Evolutionary conservation across 139 green algal species (phyloP).

Genomic region (Pedinophyceae sp.): DNA sequence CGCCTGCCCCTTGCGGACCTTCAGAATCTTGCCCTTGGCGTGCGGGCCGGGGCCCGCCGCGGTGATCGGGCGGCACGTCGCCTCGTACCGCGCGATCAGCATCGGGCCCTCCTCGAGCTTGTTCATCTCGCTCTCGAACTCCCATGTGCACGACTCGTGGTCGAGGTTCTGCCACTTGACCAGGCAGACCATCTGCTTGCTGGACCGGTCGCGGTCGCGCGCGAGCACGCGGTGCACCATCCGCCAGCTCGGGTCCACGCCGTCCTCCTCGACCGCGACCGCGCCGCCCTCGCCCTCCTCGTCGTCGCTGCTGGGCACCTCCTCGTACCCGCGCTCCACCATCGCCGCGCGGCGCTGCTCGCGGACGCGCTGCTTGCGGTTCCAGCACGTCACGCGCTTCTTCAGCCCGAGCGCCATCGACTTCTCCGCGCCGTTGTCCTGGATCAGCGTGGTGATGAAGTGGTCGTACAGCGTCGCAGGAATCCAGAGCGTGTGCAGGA

Average conservation of each 20-base stretch:
- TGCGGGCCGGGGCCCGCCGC: constrained; percentile 2
- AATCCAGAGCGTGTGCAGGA: no score
- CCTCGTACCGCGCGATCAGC: neutral
- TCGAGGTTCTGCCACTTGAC: constrained; percentile 62
- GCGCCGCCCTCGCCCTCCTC: neutral
- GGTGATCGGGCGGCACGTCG: neutral
- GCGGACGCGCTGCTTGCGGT: neutral
- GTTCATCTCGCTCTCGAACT: constrained; percentile 26
- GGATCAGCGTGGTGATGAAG: constrained; percentile 1
- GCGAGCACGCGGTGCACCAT: neutral
- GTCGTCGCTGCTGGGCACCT: neutral
- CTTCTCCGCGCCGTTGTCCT: neutral
- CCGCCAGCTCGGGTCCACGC: neutral
- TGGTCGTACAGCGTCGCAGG: neutral
- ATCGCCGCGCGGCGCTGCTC: neutral
- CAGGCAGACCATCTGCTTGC: constrained; percentile 18
- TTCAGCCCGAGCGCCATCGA: neutral
- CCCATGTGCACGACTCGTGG: constrained; percentile 67
- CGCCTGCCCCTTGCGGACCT: neutral
- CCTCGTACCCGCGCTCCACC: neutral
- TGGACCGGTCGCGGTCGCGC: neutral
- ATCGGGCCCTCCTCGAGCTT: neutral
- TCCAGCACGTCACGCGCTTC: neutral
- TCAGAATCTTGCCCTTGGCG: neutral
- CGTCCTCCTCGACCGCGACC: neutral